Base-by-base conservation (phyloP, 2,329 filamentous ascomycete genomes). In the Trichoderma atroviride region DNA sequence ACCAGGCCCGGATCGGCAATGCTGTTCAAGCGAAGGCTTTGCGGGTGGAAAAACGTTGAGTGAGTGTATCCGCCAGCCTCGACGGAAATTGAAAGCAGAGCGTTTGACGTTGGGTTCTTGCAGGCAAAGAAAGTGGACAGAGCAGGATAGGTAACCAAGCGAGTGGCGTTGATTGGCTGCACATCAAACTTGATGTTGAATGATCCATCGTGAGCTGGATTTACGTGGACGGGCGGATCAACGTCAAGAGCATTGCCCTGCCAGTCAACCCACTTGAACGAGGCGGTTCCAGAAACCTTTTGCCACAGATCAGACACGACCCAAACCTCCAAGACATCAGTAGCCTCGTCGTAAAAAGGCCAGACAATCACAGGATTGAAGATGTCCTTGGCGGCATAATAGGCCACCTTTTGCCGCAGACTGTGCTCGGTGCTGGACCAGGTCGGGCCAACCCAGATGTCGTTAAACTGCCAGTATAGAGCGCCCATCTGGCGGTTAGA, bases 391-490 rank as follows among this genome's bases (percentile, higher is more conserved):
- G 84, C 84, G 0, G 83, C 79, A 68, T 89, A 87, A 70, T 89
- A 87, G n/a, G 90, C 76, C 0, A 88, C 81, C 75, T 90, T 90
- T 86, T 87, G 89, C 1, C 88, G 79, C 0, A 87, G 87, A 61
- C 86, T 84, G 70, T 89, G 88, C 74, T 90, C 88, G 43, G 89
- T 86, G 0, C 86, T 84, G 0, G 87, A 86, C 88, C 88, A 90
- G 0, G 86, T 88, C 0, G 88, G 87, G 2, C 87, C 87, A 71
- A 88, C 86, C 87, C 87, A 89, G 69, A 88, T 85, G 74, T 90
- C 88, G 73, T 90, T 87, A 1, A 90, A 79, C 73, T 90, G 88
- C 88, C 88, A 91, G 75, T 89, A 90, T 5, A 91, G 74, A 19
- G 82, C 83, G 0, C 88, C 88, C 2, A 90, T 80, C 72, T 89